These are phyloP conservation scores for Aspergillus clavatus DNA, from an alignment of 2,329 filamentous ascomycete genomes.

Conservation along the genomic window DNA sequence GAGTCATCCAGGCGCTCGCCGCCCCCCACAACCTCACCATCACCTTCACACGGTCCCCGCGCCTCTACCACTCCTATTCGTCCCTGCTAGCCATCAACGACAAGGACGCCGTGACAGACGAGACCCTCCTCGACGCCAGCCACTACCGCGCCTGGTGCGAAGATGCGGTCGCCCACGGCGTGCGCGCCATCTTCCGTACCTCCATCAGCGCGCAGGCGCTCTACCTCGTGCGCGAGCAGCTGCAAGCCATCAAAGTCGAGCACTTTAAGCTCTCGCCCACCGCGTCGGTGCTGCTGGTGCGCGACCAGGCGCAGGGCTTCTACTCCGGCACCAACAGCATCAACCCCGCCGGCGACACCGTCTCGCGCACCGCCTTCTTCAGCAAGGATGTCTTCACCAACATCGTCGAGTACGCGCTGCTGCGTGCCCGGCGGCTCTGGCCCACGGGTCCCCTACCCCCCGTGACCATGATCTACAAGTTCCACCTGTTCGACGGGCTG, in stretches of 20 bases:
- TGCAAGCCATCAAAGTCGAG: slow-evolving; percentile 3
- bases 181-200: slow-evolving; percentile 2
- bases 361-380: slow-evolving; percentile 1
- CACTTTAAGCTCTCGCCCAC: neutral
- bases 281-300: neutral
- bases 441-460: neutral
- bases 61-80: neutral
- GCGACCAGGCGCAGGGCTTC: slow-evolving; percentile 5
- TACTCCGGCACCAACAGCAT: slow-evolving; percentile 2
- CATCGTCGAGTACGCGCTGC: neutral
- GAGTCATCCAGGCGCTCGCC: neutral
- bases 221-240: slow-evolving; percentile 2
- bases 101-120: slow-evolving; percentile 1
- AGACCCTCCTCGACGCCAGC: neutral
- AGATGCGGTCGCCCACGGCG: neutral
- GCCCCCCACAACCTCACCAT: neutral
- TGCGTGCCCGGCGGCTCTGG: neutral
- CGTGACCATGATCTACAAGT: slow-evolving; percentile 5
- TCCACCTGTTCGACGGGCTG: slow-evolving; percentile 4
- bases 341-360: neutral
- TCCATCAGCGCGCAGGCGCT: slow-evolving; percentile 1
- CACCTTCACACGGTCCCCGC: neutral
- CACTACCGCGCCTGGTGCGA: neutral
- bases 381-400: slow-evolving; percentile 1
- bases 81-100: neutral